Conservation (phyloP, 2,329 filamentous ascomycete species). For the Cercospora nicotianae region DNA sequence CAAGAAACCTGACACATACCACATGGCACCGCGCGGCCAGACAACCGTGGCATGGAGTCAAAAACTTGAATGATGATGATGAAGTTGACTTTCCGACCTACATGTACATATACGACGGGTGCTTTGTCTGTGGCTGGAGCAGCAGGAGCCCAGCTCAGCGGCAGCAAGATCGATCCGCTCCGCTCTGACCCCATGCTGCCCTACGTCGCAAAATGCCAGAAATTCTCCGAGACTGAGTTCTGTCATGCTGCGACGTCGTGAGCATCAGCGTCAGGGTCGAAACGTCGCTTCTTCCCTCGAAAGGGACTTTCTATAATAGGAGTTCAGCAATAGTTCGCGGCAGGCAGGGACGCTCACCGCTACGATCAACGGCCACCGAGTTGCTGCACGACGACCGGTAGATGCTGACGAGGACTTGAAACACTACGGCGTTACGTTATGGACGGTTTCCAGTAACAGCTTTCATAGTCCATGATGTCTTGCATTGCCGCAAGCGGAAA, state of each 20-base stretch:
- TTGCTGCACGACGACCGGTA: background rate
- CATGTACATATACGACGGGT: background rate
- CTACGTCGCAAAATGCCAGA: background rate
- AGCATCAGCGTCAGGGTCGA: background rate
- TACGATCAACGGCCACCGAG: background rate
- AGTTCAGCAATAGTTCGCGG: background rate
- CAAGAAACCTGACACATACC: background rate
- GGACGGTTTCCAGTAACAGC: background rate
- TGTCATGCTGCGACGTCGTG: background rate
- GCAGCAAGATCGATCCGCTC: background rate
- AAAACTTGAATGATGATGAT: background rate
- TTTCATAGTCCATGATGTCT: background rate
- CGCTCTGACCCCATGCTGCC: background rate
- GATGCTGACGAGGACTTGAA: background rate
- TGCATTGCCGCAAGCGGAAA: background rate
- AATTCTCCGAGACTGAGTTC: slow-evolving; percentile 4
- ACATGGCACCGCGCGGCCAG: background rate
- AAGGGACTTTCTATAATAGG: background rate
- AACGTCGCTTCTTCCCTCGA: background rate
- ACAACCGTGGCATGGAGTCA: background rate
- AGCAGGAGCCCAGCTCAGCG: background rate
- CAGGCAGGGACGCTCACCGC: background rate
- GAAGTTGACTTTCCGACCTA: background rate
- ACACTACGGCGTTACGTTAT: background rate
- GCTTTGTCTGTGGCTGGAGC: background rate